These are phyloP conservation scores for Anisodus acutangulus DNA, from an alignment of 257 asterid genomes.

Conservation along the genomic window DNA sequence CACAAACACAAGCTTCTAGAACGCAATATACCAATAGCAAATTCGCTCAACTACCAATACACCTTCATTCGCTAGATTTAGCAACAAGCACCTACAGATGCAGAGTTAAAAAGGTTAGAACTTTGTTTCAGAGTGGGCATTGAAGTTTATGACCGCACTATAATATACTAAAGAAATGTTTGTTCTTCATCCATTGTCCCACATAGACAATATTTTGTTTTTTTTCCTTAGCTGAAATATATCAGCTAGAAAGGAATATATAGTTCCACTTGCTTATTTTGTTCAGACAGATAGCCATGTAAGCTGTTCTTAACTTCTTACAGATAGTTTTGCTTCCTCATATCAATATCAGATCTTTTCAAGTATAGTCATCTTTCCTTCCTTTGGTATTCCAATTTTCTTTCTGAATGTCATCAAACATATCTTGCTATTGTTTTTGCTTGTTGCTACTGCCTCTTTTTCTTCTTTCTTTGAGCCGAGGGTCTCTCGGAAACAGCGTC, in stretches of 20 bases:
- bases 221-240: background rate
- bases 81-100: background rate
- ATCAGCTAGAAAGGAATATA: background rate
- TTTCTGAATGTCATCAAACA: background rate
- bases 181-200: background rate
- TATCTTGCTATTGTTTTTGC: too few relatives aligned
- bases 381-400: background rate
- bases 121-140: background rate
- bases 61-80: background rate
- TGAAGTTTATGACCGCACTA: background rate
- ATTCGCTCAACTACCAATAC: background rate
- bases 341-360: background rate
- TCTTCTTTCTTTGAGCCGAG: too few relatives aligned
- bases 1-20: slow-evolving; percentile 8
- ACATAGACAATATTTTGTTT: background rate
- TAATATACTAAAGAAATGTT: background rate
- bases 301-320: background rate
- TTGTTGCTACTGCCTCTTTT: too few relatives aligned
- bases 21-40: background rate
- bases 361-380: background rate
- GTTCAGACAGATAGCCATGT: background rate
- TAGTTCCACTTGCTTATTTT: background rate
- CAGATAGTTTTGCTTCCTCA: background rate
- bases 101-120: background rate
- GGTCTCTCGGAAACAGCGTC: too few relatives aligned